A percentile compares a stretch with the other conserved stretches of the same genome.
These are phyloP conservation scores for Huntiella savannae DNA, from an alignment of 2,329 filamentous ascomycete genomes.

Conservation along the genomic window DNA sequence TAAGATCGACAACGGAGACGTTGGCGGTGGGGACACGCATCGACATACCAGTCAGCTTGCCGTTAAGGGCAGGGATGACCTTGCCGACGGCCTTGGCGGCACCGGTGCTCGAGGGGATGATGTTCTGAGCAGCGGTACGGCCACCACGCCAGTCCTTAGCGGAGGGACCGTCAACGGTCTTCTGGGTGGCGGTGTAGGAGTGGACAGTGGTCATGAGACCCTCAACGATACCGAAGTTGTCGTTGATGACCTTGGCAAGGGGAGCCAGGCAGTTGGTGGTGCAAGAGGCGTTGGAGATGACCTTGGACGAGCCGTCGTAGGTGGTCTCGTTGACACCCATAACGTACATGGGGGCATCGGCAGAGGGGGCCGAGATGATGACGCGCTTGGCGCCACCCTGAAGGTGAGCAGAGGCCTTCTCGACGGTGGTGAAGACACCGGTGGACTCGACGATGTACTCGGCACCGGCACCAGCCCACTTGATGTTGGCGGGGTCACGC, in stretches of 20 bases:
- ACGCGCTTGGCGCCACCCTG: slow-evolving; percentile 97
- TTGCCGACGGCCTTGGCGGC: slow-evolving; percentile 99
- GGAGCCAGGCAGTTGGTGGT: slow-evolving; percentile 99
- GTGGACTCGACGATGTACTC: slow-evolving; percentile 51
- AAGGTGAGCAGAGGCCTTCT: slow-evolving; percentile 88
- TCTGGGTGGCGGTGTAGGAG: slow-evolving; percentile 99
- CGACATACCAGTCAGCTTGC: slow-evolving; percentile 99
- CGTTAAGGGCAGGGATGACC: slow-evolving; percentile 94
- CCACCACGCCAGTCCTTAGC: slow-evolving; percentile 99
- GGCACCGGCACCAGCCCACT: slow-evolving; percentile 73
- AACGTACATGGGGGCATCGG: slow-evolving; percentile 98
- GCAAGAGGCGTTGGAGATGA: slow-evolving; percentile 99
- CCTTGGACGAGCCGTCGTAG: slow-evolving; percentile 77
- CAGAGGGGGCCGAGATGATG: slow-evolving; percentile 77
- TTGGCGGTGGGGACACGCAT: slow-evolving; percentile 98
- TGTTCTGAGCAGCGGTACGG: slow-evolving; percentile 97
- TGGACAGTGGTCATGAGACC: slow-evolving; percentile 99
- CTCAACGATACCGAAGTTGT: slow-evolving; percentile 94
- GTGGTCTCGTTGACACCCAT: slow-evolving; percentile 95
- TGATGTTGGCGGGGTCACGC: slow-evolving; percentile 52
- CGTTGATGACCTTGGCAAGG: slow-evolving; percentile 97
- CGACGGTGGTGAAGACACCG: slow-evolving; percentile 78
- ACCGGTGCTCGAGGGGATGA: slow-evolving; percentile 97
- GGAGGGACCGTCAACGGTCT: slow-evolving; percentile 96
- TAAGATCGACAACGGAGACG: slow-evolving; percentile 97